Conservation (phyloP, 2,329 filamentous ascomycete genomes). For the Verticillium albo-atrum region DNA sequence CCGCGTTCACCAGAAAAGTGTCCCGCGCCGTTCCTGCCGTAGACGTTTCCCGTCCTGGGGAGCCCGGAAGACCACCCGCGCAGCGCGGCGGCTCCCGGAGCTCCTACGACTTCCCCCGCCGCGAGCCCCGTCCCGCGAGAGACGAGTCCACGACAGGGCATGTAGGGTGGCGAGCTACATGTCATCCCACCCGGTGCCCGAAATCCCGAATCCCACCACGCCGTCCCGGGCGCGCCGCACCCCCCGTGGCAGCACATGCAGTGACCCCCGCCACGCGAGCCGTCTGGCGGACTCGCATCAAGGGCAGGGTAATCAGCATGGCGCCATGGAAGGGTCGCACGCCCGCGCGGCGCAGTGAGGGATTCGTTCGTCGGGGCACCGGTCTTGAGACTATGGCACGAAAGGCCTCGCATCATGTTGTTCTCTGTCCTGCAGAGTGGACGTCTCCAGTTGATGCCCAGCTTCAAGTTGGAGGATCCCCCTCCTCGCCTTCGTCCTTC, state of each 20-base stretch:
- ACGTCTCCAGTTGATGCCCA: slow-evolving; percentile 15
- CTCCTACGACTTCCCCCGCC: background rate
- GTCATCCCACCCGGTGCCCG: background rate
- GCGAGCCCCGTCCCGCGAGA: background rate
- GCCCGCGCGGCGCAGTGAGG: background rate
- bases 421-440: slow-evolving; percentile 24
- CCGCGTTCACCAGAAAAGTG: background rate
- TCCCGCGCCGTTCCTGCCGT: background rate
- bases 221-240: background rate
- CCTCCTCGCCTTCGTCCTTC: slow-evolving; percentile 20
- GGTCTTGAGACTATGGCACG: slow-evolving; percentile 4
- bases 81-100: background rate
- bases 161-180: background rate
- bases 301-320: slow-evolving; percentile 12
- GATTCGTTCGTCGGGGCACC: slow-evolving; percentile 2
- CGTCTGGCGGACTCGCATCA: slow-evolving; percentile 10
- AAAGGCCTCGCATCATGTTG: slow-evolving; percentile 15
- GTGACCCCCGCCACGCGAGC: slow-evolving; percentile 10
- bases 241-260: slow-evolving; percentile 2
- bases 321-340: slow-evolving; percentile 3
- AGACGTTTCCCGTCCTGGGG: background rate
- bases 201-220: background rate
- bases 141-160: background rate
- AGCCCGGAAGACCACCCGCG: background rate
- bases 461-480: slow-evolving; percentile 21